A percentile compares a stretch with the other conserved stretches of the same genome.
Conservation (phyloP, 176 grass and related monocot genomes). For the Oryza longistaminata region DNA sequence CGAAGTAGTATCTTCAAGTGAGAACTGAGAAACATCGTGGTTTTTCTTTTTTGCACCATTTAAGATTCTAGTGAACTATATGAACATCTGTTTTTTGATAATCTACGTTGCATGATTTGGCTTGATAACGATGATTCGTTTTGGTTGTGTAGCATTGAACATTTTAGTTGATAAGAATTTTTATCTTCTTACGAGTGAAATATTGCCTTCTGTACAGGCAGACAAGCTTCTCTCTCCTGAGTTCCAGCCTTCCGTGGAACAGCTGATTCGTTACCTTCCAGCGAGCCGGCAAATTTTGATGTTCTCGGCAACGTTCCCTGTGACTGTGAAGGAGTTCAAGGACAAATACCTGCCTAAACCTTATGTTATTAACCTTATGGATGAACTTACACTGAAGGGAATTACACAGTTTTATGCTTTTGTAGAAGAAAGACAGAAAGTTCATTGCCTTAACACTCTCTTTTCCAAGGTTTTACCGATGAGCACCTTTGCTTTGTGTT, state of each 20-base stretch:
- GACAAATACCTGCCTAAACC: constrained; percentile 87
- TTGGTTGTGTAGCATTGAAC: background rate
- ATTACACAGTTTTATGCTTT: constrained; percentile 97
- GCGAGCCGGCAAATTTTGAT: constrained; percentile 72
- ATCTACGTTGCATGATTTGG: background rate
- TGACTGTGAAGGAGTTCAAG: constrained; percentile 91
- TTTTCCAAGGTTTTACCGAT: constrained; percentile 76
- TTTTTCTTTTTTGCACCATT: background rate
- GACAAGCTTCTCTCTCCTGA: constrained; percentile 94
- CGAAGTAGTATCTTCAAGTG: background rate
- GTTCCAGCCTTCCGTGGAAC: constrained; percentile 84
- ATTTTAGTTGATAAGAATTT: constrained; percentile 12
- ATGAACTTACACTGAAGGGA: constrained; percentile 96
- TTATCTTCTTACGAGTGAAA: background rate
- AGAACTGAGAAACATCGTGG: constrained; percentile 1
- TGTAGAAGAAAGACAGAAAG: constrained; percentile 98
- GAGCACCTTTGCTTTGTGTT: constrained; percentile 30
- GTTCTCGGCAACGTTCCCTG: constrained; percentile 99
- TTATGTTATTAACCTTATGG: constrained; percentile 96
- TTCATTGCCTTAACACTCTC: constrained; percentile 94
- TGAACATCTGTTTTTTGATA: background rate
- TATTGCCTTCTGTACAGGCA: constrained; percentile 45
- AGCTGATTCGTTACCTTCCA: constrained; percentile 75
- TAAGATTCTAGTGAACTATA: constrained; percentile 14
- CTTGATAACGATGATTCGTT: constrained; percentile 9